Conservation (phyloP, 805 yeast genomes). For the Metschnikowia henanensis region DNA sequence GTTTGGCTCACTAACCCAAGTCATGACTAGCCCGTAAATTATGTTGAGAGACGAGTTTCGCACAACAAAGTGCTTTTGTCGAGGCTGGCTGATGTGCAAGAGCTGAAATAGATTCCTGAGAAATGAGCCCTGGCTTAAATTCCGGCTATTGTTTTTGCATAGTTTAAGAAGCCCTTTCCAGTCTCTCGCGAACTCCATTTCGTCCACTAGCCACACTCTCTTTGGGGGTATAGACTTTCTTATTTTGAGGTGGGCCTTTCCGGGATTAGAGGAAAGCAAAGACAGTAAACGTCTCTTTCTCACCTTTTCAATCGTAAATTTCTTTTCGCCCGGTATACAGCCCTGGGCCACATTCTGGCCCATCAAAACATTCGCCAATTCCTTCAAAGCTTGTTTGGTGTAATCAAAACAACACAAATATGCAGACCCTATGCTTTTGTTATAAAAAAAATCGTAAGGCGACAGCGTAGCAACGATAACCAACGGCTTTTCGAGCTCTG, state of each 20-base stretch:
- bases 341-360: constrained; percentile 55
- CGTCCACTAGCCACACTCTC: constrained; percentile 58
- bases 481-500: constrained; percentile 47
- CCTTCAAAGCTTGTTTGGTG: constrained; percentile 49
- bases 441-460: constrained; percentile 61
- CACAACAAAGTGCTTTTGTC: constrained; percentile 52
- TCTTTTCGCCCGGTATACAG: constrained; percentile 54
- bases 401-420: constrained; percentile 64
- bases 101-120: constrained; percentile 33
- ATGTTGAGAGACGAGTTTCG: constrained; percentile 56
- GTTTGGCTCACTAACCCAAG: constrained; percentile 45
- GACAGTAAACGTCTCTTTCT: constrained; percentile 26
- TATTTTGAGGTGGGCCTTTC: constrained; percentile 2
- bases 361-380: constrained; percentile 51
- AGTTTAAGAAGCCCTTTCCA: constrained; percentile 47
- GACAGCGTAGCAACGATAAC: constrained; percentile 60
- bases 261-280: constrained; percentile 10
- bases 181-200: constrained; percentile 49
- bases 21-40: constrained; percentile 52
- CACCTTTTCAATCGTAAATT: constrained; percentile 25
- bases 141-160: constrained; percentile 37
- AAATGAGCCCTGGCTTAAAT: constrained; percentile 23
- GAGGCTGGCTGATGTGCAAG: constrained; percentile 27
- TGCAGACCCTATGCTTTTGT: constrained; percentile 52
- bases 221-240: constrained; percentile 25